Percentiles rank a stretch among this genome's conserved stretches.
Evolutionary conservation across 805 yeast species (phyloP).

Genomic region (Myxozyma kluyveri): DNA sequence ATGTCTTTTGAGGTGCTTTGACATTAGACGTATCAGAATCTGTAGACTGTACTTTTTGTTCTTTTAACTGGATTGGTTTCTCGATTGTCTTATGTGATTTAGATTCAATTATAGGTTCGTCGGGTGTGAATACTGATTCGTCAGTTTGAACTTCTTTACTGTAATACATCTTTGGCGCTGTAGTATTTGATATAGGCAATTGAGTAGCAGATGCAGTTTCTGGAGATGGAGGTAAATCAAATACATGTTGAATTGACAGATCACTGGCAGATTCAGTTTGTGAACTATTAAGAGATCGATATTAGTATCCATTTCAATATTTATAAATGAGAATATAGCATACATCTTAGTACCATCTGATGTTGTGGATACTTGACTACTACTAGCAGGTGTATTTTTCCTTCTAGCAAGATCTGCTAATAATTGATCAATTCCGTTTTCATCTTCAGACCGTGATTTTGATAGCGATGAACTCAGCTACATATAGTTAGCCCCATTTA

Average conservation of each 20-base stretch:
- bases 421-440: conserved; percentile 33
- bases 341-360: too few species aligned
- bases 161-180: conserved; percentile 25
- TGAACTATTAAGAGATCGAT: background rate
- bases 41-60: background rate
- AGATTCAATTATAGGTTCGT: too few species aligned
- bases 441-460: conserved; percentile 4
- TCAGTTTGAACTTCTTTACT: conserved; percentile 36
- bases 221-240: conserved; percentile 7
- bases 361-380: too few species aligned
- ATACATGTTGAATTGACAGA: background rate
- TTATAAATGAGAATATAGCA: too few species aligned
- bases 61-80: too few species aligned
- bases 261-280: background rate
- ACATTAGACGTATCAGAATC: conserved; percentile 1
- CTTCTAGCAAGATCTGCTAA: conserved; percentile 33
- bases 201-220: background rate
- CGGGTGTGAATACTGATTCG: too few species aligned
- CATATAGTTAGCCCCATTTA: too few species aligned
- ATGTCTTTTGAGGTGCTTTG: background rate
- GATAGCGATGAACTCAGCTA: conserved; percentile 12
- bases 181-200: background rate
- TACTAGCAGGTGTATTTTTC: too few species aligned
- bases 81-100: too few species aligned
- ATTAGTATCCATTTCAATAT: background rate